Evolutionary conservation across 768 basidiomycete species (phyloP).

Genomic region (Psilocybe azurescens): DNA sequence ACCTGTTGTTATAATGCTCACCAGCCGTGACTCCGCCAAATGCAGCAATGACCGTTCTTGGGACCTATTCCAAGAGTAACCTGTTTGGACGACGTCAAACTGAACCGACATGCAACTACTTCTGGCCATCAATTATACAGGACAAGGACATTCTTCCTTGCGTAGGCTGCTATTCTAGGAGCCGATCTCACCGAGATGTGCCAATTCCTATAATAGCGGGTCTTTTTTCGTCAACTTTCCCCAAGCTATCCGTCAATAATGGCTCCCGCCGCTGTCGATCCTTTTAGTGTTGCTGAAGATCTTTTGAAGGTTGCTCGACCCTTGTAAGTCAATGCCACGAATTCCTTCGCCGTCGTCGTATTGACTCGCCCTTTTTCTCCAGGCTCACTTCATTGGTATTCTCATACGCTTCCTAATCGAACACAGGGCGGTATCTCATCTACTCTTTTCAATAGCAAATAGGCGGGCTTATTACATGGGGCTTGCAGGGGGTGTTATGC

Average conservation of each 20-base stretch:
- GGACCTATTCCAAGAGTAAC: slow-evolving; percentile 14
- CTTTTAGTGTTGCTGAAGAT: slow-evolving; percentile 6
- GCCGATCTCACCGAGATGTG: slow-evolving; percentile 6
- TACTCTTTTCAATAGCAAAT: slow-evolving; percentile 23
- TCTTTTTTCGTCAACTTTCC: slow-evolving; percentile 3
- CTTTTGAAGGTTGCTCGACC: slow-evolving; percentile 12
- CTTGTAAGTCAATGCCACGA: slow-evolving; percentile 9
- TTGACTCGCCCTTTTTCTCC: not conserved
- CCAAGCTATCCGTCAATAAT: slow-evolving; percentile 10
- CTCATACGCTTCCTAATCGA: not conserved
- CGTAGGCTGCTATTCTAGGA: slow-evolving; percentile 1
- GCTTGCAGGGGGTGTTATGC: slow-evolving; percentile 33
- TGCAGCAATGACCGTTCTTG: slow-evolving; percentile 20
- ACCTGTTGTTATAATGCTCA: slow-evolving; percentile 8
- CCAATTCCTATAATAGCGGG: slow-evolving; percentile 15
- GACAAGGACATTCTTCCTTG: slow-evolving; percentile 3
- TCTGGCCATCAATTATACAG: slow-evolving; percentile 10
- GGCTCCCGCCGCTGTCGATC: slow-evolving; percentile 10
- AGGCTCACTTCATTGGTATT: slow-evolving; percentile 21
- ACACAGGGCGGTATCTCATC: not conserved
- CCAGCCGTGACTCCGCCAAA: slow-evolving; percentile 7
- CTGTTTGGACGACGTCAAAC: slow-evolving; percentile 16
- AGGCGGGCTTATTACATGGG: slow-evolving; percentile 33
- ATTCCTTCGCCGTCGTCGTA: not conserved
- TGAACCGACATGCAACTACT: slow-evolving; percentile 8